These are phyloP conservation scores for Gynostemma pentaphyllum DNA, from an alignment of 306 rosid genomes.

Conservation along the genomic window DNA sequence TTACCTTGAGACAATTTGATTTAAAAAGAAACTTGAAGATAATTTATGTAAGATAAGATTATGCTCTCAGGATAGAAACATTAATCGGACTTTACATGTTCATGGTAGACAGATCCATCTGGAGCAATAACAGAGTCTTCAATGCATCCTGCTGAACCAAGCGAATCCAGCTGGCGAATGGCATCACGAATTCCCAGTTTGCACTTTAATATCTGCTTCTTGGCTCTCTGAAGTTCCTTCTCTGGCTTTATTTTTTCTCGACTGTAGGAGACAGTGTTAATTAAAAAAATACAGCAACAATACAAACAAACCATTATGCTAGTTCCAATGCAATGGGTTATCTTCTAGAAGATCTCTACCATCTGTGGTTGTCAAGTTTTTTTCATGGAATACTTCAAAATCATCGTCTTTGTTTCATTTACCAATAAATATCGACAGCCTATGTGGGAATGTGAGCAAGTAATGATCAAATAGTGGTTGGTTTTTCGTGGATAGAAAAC, in stretches of 20 bases:
- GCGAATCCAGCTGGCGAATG: slow-evolving; percentile 61
- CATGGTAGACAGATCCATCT: slow-evolving; percentile 67
- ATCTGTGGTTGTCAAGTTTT: not conserved
- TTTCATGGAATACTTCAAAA: not conserved
- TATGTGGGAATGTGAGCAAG: not conserved
- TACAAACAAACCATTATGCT: slow-evolving; percentile 4
- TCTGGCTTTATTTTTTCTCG: slow-evolving; percentile 90
- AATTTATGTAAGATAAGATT: not conserved
- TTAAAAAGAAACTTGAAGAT: not conserved
- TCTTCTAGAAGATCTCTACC: not conserved
- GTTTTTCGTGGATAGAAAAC: not conserved
- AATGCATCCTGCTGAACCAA: slow-evolving; percentile 59
- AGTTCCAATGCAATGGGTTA: not conserved
- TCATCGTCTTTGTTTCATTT: not conserved
- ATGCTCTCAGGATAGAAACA: not conserved
- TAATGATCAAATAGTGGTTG: not conserved
- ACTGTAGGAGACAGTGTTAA: slow-evolving; percentile 23
- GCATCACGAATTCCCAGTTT: slow-evolving; percentile 80
- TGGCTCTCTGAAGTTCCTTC: slow-evolving; percentile 73
- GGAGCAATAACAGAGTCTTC: slow-evolving; percentile 64
- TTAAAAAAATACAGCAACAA: slow-evolving; percentile 1
- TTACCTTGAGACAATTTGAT: not conserved
- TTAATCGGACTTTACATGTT: slow-evolving; percentile 34
- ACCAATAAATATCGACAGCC: not conserved
- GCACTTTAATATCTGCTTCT: slow-evolving; percentile 67